A percentile compares a stretch with the other conserved stretches of the same genome.
Conservation (phyloP, 208 protist species). For the Crithidia fasciculata region DNA sequence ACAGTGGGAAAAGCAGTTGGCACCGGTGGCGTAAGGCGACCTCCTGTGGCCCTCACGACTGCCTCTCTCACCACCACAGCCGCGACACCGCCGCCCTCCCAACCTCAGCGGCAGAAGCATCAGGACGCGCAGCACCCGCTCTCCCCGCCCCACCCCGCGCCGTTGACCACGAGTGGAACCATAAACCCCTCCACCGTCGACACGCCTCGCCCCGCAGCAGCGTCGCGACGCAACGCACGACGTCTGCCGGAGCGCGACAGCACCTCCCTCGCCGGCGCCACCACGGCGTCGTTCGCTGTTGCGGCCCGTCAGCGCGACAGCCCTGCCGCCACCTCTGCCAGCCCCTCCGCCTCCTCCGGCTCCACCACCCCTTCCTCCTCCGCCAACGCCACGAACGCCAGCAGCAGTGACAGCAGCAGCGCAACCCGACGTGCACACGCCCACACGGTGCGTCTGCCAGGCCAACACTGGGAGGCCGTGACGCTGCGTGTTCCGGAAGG, state of each 20-base stretch:
- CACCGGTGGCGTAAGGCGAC: too few species aligned
- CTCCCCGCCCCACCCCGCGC: not conserved
- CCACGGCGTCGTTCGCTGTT: slow-evolving; percentile 4
- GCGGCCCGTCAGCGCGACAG: slow-evolving; percentile 7
- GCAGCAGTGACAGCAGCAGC: not conserved
- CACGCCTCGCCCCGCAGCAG: not conserved
- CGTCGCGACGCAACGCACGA: not conserved
- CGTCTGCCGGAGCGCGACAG: not conserved
- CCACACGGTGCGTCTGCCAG: slow-evolving; percentile 28
- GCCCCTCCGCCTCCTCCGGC: not conserved
- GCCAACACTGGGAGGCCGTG: slow-evolving; percentile 26
- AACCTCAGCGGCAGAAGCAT: not conserved
- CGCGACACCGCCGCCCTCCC: too few species aligned
- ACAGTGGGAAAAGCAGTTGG: too few species aligned
- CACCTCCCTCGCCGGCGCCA: not conserved
- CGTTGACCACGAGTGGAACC: not conserved
- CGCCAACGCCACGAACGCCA: not conserved
- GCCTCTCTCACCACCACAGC: not conserved
- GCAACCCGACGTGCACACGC: slow-evolving; percentile 5
- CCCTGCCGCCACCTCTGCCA: not conserved
- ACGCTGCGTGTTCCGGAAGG: slow-evolving; percentile 3
- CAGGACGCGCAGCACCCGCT: not conserved
- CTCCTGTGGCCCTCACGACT: too few species aligned
- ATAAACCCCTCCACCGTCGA: not conserved
- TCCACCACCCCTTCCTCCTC: not conserved